phyloP scores from a whole-genome alignment of 1,139 yeast species.

The Blastobotrys proliferans region DNA sequence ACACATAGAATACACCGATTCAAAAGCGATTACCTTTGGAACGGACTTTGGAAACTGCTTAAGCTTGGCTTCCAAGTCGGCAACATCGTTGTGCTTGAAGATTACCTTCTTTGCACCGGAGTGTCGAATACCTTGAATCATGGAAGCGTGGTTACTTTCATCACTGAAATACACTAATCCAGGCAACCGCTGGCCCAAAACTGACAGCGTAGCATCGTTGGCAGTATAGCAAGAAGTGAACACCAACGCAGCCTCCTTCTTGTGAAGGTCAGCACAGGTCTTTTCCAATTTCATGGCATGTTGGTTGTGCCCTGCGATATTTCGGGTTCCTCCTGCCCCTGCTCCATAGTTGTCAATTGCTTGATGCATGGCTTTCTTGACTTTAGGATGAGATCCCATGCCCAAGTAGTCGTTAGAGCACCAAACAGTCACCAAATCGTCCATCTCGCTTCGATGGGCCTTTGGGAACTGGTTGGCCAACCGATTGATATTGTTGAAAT shows the following conservation, averaged over 20 bases:
- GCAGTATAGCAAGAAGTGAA: constrained; percentile 96
- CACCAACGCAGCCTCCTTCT: constrained; percentile 91
- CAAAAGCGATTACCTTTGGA: constrained; percentile 95
- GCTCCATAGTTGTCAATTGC: constrained; percentile 90
- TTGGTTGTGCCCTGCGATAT: constrained; percentile 94
- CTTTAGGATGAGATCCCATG: constrained; percentile 77
- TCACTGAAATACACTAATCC: constrained; percentile 90
- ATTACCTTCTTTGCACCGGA: constrained; percentile 85
- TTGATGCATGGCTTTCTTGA: constrained; percentile 69
- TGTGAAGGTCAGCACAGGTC: constrained; percentile 84
- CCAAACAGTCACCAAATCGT: constrained; percentile 94
- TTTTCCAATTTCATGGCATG: constrained; percentile 84
- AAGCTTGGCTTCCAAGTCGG: constrained; percentile 72
- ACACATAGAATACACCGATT: constrained; percentile 96
- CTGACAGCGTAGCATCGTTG: constrained; percentile 90
- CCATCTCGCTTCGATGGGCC: constrained; percentile 72
- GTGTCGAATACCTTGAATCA: constrained; percentile 93
- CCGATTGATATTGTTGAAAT: constrained; percentile 93
- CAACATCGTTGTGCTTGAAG: constrained; percentile 85
- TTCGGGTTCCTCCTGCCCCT: constrained; percentile 99
- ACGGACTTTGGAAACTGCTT: constrained; percentile 74
- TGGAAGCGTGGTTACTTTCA: constrained; percentile 91
- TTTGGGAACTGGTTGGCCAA: constrained; percentile 88
- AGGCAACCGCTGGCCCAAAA: constrained; percentile 86
- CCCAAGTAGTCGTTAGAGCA: constrained; percentile 97